Conservation (phyloP, 352 stramenopile species). For the Phytophthora tubulina region DNA sequence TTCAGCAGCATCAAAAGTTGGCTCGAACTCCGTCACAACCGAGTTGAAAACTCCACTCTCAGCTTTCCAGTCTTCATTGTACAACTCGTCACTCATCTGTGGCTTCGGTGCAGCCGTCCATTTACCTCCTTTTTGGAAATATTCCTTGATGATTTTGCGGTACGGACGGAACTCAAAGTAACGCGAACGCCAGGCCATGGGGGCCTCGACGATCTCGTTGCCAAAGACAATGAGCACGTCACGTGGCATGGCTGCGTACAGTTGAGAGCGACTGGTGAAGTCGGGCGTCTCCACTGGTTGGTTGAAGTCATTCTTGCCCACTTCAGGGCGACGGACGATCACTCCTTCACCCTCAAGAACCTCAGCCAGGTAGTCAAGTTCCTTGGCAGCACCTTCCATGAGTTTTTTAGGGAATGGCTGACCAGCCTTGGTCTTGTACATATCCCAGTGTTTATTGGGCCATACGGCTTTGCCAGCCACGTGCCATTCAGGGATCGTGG, state of each 20-base stretch:
- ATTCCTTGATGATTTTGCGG: conserved; percentile 91
- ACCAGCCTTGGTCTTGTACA: conserved; percentile 90
- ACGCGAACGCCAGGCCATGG: conserved; percentile 91
- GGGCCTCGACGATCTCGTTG: conserved; percentile 91
- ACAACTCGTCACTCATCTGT: conserved; percentile 91
- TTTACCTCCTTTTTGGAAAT: conserved; percentile 90
- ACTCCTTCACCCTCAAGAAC: conserved; percentile 89
- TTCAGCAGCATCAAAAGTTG: conserved; percentile 90
- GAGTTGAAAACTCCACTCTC: conserved; percentile 85
- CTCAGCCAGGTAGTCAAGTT: conserved; percentile 89
- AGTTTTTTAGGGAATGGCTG: conserved; percentile 84
- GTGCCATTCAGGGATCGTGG: conserved; percentile 93
- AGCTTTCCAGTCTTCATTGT: conserved; percentile 89
- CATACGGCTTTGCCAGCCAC: conserved; percentile 91
- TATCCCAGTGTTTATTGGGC: conserved; percentile 90
- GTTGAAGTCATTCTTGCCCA: conserved; percentile 74
- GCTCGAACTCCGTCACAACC: conserved; percentile 91
- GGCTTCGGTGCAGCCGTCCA: conserved; percentile 92
- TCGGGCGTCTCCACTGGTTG: conserved; percentile 83
- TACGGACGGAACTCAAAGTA: conserved; percentile 93
- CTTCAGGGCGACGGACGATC: conserved; percentile 83
- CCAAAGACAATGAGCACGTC: conserved; percentile 92
- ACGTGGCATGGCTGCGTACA: conserved; percentile 91
- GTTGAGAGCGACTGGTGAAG: conserved; percentile 84
- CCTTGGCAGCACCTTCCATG: conserved; percentile 74